Base-by-base conservation (phyloP, 2,329 filamentous ascomycete genomes). In the Tolypocladium capitatum region DNA sequence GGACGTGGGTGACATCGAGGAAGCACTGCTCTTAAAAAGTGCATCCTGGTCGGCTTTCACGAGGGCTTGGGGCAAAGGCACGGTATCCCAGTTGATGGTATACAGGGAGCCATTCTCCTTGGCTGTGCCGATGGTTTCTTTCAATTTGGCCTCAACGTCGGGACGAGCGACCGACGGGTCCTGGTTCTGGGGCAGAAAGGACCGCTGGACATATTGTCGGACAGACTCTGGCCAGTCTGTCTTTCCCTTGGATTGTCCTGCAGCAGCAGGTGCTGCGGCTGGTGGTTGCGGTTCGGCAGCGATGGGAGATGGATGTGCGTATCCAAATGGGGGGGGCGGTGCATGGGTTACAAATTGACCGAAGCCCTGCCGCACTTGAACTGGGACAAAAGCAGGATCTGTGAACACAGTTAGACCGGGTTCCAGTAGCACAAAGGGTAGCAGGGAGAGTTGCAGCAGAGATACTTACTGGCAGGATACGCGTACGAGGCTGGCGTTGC, bases 91-190 rank as follows among this genome's bases (percentile, higher is more conserved):
- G 69, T 96, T 78, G 63, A 86, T 80, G 27, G 74, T 74, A 60
- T 84, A 74, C 60, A 96, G 76, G 48, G 76, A 76, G 55, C 83
- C 78, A 56, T 70, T 77, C 57, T 91, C 84, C 55, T 87, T 89
- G 53, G 87, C 87, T 47, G 81, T 74, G 51, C 84, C 86, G 62
- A 98, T 96, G 56, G 89, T 84, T 51, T 83, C 71, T 66, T 91
- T 95, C 53, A 98, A 72, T 61, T 89, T 94, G 51, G 73, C 72
- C 64, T 95, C 85, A 74, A 96, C 84, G 49, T 94, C 88, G 46
- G 74, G 59, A 46, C 77, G 76, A 45, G 70, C 64, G 42, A 90
- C 77, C 35, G 76, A 74, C 5, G 75, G 59, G 52, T 85, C 75
- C 54, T 81, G 71, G 61, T 89, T 86, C 49, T 81, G 77, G 27